A percentile compares a stretch with the other conserved stretches of the same genome.
Evolutionary conservation across 108 stramenopile genomes (phyloP).

Genomic region (Fistulifera pelliculosa): DNA sequence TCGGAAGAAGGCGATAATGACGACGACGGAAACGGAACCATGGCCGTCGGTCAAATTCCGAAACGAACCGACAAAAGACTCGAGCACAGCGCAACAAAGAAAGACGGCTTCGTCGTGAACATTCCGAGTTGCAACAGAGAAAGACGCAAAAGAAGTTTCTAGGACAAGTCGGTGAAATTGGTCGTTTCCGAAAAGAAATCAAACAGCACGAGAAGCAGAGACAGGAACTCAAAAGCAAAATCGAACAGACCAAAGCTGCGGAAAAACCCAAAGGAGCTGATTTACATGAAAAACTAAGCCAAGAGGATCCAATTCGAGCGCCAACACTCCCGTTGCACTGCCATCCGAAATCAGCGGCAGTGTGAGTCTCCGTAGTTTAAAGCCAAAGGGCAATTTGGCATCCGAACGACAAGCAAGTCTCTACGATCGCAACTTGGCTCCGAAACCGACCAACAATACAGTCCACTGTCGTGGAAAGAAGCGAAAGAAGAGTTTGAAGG

Average conservation of each 20-base stretch:
- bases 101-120: conserved; percentile 51
- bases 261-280: conserved; percentile 26
- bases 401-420: conserved; percentile 75
- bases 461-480: neutral
- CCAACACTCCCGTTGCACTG: conserved; percentile 76
- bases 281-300: conserved; percentile 44
- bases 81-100: conserved; percentile 77
- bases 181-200: conserved; percentile 30
- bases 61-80: conserved; percentile 67
- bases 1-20: conserved; percentile 24
- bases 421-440: conserved; percentile 61
- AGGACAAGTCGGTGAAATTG: conserved; percentile 40
- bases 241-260: conserved; percentile 15
- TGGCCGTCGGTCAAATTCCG: conserved; percentile 9
- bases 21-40: conserved; percentile 5
- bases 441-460: conserved; percentile 14
- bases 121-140: conserved; percentile 32
- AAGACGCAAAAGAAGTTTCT: conserved; percentile 42
- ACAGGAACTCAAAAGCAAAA: conserved; percentile 22
- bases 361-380: conserved; percentile 52
- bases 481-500: conserved; percentile 4
- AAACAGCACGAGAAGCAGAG: conserved; percentile 13
- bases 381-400: conserved; percentile 71
- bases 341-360: conserved; percentile 42
- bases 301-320: conserved; percentile 55